Percentiles rank a stretch among this genome's conserved stretches.
phyloP scores from a whole-genome alignment of 1,284 basidiomycete genomes.

The Trichosporon asahii region DNA sequence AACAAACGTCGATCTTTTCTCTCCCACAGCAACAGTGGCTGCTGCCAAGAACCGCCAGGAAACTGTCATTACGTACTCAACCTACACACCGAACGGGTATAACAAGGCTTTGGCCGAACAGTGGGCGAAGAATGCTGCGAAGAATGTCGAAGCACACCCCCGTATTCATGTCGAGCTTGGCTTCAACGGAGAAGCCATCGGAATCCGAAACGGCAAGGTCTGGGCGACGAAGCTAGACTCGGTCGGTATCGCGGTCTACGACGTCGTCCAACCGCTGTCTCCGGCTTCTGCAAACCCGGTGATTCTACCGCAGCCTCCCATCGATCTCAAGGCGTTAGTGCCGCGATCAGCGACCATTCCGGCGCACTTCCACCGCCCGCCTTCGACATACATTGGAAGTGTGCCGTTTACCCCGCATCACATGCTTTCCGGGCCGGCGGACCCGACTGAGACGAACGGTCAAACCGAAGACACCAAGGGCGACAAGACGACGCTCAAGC shows the following conservation, averaged over 20 bases:
- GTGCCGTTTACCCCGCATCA: conserved; percentile 30
- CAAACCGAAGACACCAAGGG: background rate
- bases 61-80: conserved; percentile 48
- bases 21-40: conserved; percentile 7
- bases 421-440: background rate
- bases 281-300: conserved; percentile 43
- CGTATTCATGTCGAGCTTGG: conserved; percentile 46
- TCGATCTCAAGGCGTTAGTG: conserved; percentile 34
- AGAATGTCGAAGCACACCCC: conserved; percentile 1
- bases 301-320: conserved; percentile 50
- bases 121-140: conserved; percentile 34
- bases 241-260: conserved; percentile 50
- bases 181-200: conserved; percentile 46
- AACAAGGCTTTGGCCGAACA: conserved; percentile 47
- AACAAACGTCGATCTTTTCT: conserved; percentile 9
- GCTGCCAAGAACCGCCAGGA: conserved; percentile 24
- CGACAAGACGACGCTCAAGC: background rate
- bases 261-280: conserved; percentile 44
- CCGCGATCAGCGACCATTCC: conserved; percentile 8
- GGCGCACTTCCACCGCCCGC: conserved; percentile 21
- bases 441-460: background rate
- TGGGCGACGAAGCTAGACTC: conserved; percentile 44
- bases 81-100: conserved; percentile 48
- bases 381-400: conserved; percentile 45
- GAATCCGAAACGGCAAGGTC: conserved; percentile 42